Conservation (phyloP, 2,329 filamentous ascomycete species). For the Aciculosporium take region DNA sequence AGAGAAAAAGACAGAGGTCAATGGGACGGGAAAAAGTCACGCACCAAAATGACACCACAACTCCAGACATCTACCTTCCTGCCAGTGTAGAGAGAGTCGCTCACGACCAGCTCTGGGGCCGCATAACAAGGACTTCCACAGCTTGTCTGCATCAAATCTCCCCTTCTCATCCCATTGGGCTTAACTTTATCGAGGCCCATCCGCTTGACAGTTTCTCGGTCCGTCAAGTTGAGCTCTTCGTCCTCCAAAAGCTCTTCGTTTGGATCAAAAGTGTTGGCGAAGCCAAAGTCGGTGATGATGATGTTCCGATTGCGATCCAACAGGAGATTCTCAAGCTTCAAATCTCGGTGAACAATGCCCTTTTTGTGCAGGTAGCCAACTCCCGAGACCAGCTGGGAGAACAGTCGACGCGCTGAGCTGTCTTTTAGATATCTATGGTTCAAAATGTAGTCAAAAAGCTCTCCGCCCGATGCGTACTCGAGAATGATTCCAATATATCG, state of each 20-base stretch:
- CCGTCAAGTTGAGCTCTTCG: slow-evolving; percentile 72
- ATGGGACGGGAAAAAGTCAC: slow-evolving; percentile 21
- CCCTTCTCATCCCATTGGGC: slow-evolving; percentile 61
- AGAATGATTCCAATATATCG: slow-evolving; percentile 95
- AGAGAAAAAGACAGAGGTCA: no score
- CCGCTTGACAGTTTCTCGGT: slow-evolving; percentile 77
- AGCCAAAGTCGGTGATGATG: slow-evolving; percentile 98
- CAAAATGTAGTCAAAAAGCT: slow-evolving; percentile 95
- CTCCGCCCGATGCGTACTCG: slow-evolving; percentile 93
- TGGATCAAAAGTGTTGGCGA: slow-evolving; percentile 93
- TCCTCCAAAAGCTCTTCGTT: slow-evolving; percentile 78
- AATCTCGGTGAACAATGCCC: slow-evolving; percentile 91
- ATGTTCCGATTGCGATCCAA: slow-evolving; percentile 96
- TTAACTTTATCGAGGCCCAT: slow-evolving; percentile 72
- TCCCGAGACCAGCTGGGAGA: slow-evolving; percentile 89
- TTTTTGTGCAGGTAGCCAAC: slow-evolving; percentile 98
- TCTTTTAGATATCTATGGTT: slow-evolving; percentile 96
- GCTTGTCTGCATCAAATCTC: slow-evolving; percentile 97
- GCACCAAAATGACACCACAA: slow-evolving; percentile 92
- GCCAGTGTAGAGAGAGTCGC: slow-evolving; percentile 91
- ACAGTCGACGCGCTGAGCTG: slow-evolving; percentile 74
- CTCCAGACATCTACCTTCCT: slow-evolving; percentile 99
- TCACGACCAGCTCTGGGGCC: slow-evolving; percentile 91
- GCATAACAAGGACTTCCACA: slow-evolving; percentile 97
- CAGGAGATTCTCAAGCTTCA: slow-evolving; percentile 91